A percentile compares a stretch with the other conserved stretches of the same genome.
phyloP scores from a whole-genome alignment of 1,284 basidiomycete species.

The Uromyces viciae-fabae region DNA sequence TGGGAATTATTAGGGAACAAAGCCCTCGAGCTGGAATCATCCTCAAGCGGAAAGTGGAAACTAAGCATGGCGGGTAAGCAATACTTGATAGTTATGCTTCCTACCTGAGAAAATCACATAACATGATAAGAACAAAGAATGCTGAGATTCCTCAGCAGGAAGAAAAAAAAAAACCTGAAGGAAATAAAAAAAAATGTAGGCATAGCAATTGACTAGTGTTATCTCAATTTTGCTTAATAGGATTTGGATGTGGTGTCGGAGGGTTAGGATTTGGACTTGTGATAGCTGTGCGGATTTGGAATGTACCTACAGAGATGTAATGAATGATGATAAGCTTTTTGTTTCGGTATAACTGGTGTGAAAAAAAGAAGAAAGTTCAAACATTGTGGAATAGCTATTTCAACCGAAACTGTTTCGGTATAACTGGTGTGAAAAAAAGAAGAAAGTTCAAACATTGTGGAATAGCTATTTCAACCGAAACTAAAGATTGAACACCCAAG shows the following conservation, averaged over 20 bases:
- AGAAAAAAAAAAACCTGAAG: not conserved
- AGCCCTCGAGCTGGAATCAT: too few relatives aligned
- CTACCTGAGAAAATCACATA: too few relatives aligned
- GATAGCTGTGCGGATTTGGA: slow-evolving; percentile 21
- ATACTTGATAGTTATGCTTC: too few relatives aligned
- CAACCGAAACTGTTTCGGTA: not conserved
- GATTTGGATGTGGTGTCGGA: slow-evolving; percentile 10
- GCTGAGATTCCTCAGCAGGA: not conserved
- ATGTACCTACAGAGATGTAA: not conserved
- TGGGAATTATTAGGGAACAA: too few relatives aligned
- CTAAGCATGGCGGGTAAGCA: too few relatives aligned
- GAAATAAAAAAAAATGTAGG: not conserved
- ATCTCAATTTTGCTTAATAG: not conserved
- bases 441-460: slow-evolving; percentile 28
- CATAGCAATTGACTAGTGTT: not conserved
- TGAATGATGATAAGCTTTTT: not conserved
- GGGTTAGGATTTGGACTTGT: slow-evolving; percentile 3
- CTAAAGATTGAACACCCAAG: slow-evolving; percentile 31
- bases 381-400: not conserved
- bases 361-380: not conserved
- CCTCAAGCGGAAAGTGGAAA: too few relatives aligned
- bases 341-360: not conserved
- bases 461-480: slow-evolving; percentile 30
- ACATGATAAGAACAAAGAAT: too few relatives aligned
- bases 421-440: not conserved